Conservation (phyloP, 768 basidiomycete species). For the Auriscalpium microsporum region DNA sequence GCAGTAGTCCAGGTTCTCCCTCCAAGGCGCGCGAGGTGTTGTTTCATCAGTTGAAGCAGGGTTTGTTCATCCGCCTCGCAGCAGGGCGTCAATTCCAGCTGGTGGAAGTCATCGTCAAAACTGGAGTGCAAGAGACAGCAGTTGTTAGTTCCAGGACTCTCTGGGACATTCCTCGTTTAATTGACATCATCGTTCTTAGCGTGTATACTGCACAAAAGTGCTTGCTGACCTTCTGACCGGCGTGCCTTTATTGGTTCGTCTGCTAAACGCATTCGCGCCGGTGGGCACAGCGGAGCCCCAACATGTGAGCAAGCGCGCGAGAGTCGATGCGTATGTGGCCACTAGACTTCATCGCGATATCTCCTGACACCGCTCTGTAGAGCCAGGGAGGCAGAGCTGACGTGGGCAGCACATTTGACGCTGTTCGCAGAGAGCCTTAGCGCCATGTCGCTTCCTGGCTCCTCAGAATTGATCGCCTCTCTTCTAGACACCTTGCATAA, state of each 20-base stretch:
- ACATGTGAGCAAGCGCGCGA: conserved; percentile 58
- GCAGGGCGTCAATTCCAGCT: conserved; percentile 47
- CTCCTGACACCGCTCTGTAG: background rate
- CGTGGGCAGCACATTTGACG: conserved; percentile 36
- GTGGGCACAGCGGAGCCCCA: conserved; percentile 29
- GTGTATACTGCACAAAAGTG: conserved; percentile 32
- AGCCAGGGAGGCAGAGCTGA: background rate
- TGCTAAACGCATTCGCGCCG: conserved; percentile 46
- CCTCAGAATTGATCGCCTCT: conserved; percentile 59
- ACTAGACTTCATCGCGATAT: background rate
- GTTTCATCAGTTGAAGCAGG: conserved; percentile 38
- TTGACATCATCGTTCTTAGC: background rate
- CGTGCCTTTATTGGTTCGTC: conserved; percentile 40
- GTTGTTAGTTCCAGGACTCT: conserved; percentile 27
- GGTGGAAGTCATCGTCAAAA: conserved; percentile 47
- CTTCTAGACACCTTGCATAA: conserved; percentile 67
- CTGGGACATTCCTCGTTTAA: no score
- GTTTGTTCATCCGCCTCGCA: conserved; percentile 46
- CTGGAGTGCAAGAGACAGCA: conserved; percentile 38
- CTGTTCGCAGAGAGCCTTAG: conserved; percentile 65
- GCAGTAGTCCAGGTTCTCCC: conserved; percentile 29
- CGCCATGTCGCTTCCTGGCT: conserved; percentile 55
- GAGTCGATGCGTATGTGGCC: conserved; percentile 42
- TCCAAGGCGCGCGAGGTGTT: conserved; percentile 32
- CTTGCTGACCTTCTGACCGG: conserved; percentile 42